Base-by-base conservation (phyloP, 78 protist genomes). In the Blattamonas nauphoetae region DNA sequence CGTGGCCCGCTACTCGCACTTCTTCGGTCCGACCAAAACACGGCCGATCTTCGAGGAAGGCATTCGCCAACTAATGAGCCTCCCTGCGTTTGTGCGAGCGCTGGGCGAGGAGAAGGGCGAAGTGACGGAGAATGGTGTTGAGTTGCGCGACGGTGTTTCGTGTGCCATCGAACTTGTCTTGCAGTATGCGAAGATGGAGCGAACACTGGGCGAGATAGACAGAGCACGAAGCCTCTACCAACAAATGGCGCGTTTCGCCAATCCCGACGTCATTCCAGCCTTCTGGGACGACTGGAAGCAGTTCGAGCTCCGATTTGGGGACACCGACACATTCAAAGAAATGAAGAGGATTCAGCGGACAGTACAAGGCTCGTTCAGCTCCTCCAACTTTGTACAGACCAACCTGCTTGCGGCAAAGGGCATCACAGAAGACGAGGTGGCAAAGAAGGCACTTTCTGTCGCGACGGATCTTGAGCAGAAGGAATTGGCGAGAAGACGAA, bases 291-390 rank as follows among this genome's bases (percentile, higher is more conserved):
- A 86, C 3, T 97, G 99, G 99, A 45, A 87, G 32, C 93, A 88
- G 1, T 97, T 97, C 80, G 98, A 97, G 91, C 92, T 84, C 29
- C 0, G n/a, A 32, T 97, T 96, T 79, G 99, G 99, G 34, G 96
- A 97, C 87, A 94, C 88, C 79, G 99, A 96, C 64, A 97, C 99
- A 3, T 95, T 91, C 92, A 64, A 91, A 1, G 98, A 97, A 42
- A 92, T 97, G 97, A 86, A 94, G 5, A 91, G 98, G 82, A 85
- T 96, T 77, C 89, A 88, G 87, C 89, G 97, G 33, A 64, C 95
- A 1, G 97, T 97, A 0, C 55, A 44, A 11, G 93, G 93, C 43
- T 78, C 85, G 34, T 91, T 41, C 91, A 89, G 45, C 43, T 21
- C 64, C 42, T 4, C 21, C 33, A 6, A 21, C 41, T 79, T 32